Percentiles rank a stretch among this genome's conserved stretches.
Evolutionary conservation across 2,329 filamentous ascomycete species (phyloP).

Genomic region (Huntiella decipiens): DNA sequence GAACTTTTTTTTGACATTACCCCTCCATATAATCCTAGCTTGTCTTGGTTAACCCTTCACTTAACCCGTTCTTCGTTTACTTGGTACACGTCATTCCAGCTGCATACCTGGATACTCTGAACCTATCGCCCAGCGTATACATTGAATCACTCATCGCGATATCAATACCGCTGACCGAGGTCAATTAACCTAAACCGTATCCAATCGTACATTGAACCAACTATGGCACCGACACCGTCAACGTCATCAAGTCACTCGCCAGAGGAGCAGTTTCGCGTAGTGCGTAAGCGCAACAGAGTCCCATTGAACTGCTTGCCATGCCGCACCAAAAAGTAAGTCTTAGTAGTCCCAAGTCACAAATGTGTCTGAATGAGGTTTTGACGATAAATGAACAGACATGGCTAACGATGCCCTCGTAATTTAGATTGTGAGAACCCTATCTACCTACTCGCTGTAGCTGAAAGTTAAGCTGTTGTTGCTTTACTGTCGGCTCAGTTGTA

Average conservation of each 20-base stretch:
- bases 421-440: slow-evolving; percentile 10
- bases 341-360: background rate
- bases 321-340: slow-evolving; percentile 65
- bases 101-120: no score
- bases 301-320: slow-evolving; percentile 85
- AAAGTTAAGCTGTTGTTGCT: background rate
- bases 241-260: slow-evolving; percentile 60
- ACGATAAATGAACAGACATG: slow-evolving; percentile 19
- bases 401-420: slow-evolving; percentile 1
- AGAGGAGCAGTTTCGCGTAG: slow-evolving; percentile 69
- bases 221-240: slow-evolving; percentile 60
- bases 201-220: slow-evolving; percentile 12
- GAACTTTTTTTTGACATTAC: no score
- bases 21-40: no score
- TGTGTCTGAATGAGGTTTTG: slow-evolving; percentile 10
- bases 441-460: background rate
- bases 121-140: no score
- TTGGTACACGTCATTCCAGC: no score
- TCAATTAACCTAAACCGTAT: background rate
- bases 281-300: slow-evolving; percentile 80
- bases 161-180: no score
- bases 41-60: no score
- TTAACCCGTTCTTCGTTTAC: no score
- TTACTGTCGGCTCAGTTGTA: background rate
- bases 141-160: no score